Evolutionary conservation across 441 rosid species (phyloP), one percentile per base, ranked within the genome.

Genomic region (Jatropha multifida): DNA sequence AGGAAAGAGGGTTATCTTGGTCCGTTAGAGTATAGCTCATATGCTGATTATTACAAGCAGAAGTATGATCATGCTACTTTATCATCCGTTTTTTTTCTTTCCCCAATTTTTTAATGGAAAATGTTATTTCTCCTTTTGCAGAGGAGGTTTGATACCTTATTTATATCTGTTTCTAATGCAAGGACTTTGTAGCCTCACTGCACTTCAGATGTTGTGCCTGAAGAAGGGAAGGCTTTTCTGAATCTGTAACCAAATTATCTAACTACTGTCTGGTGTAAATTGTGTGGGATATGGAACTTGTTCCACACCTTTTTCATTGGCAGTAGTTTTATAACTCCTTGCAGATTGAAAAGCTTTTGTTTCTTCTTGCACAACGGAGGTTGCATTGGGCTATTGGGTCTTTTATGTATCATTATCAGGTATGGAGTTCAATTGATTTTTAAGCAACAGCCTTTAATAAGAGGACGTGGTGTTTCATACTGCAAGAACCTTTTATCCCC

Each of bases 1-100:
- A 90, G 98, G 88, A 96, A 94, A 90, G 98, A 91, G 88, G 99
- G 99, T 72, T 94, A 92, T 89, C 96, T 96, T 74, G 99, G 99
- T 81, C 99, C 99, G 65, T 81, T 96, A 71, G 98, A 94, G 85
- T 96, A 96, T 81, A 94, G 94, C 85, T 88, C 99, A 55, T 96
- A 92, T 74, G 96, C 94, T 41, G 98, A 96, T 82, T 96, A 96
- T 79, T 94, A 94, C 84, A 90, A 88, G 83, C 98, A 94, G 88
- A 96, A 96, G 99, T 96, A 91, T 64, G 91, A 79, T 14, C 58
- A 12, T 44, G 4, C 75, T 14, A 11, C 67, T 66, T 63, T 67
- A 65, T 69, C 54, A 54, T 20, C 20, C 11, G 52, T 61, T 56
- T 61, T 61, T 27, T 69, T 64, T 62, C 66, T 65, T 13, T 46